Evolutionary conservation across 148 eudicot species (phyloP).

Genomic region (Chenopodium album): DNA sequence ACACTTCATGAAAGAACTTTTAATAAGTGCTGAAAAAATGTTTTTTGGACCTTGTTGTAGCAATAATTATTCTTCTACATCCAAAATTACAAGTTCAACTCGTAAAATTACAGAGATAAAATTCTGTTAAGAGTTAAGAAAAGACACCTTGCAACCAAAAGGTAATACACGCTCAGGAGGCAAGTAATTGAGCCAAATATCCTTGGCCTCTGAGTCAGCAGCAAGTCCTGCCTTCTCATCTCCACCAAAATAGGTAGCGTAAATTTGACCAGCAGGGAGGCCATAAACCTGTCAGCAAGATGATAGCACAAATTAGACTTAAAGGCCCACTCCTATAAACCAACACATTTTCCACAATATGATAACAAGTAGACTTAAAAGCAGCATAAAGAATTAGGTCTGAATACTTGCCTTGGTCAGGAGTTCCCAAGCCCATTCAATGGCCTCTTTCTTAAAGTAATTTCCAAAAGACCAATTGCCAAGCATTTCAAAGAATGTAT

Average conservation of each 20-base stretch:
- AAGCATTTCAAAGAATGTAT: slow-evolving; percentile 97
- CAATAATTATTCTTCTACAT: not conserved
- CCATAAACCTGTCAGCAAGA: slow-evolving; percentile 54
- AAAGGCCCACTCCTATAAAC: not conserved
- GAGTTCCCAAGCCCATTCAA: slow-evolving; percentile 94
- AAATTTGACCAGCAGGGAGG: slow-evolving; percentile 66
- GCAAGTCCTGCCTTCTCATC: slow-evolving; percentile 85
- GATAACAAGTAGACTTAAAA: not conserved
- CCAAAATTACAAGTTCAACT: not conserved
- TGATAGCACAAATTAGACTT: not conserved
- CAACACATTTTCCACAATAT: not conserved
- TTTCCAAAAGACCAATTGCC: slow-evolving; percentile 99
- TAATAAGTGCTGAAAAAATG: not conserved
- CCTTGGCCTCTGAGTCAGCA: slow-evolving; percentile 82
- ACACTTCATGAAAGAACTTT: not conserved
- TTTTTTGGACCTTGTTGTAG: not conserved
- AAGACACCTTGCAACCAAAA: slow-evolving; percentile 86
- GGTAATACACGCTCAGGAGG: slow-evolving; percentile 81
- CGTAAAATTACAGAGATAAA: not conserved
- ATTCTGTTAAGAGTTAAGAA: not conserved
- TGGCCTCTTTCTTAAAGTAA: slow-evolving; percentile 88
- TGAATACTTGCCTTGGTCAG: slow-evolving; percentile 60
- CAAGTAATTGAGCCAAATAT: slow-evolving; percentile 77
- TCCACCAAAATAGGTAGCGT: slow-evolving; percentile 98
- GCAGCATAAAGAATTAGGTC: not conserved